These are phyloP conservation scores for Fagus sylvatica DNA, from an alignment of 306 rosid genomes.

Conservation along the genomic window DNA sequence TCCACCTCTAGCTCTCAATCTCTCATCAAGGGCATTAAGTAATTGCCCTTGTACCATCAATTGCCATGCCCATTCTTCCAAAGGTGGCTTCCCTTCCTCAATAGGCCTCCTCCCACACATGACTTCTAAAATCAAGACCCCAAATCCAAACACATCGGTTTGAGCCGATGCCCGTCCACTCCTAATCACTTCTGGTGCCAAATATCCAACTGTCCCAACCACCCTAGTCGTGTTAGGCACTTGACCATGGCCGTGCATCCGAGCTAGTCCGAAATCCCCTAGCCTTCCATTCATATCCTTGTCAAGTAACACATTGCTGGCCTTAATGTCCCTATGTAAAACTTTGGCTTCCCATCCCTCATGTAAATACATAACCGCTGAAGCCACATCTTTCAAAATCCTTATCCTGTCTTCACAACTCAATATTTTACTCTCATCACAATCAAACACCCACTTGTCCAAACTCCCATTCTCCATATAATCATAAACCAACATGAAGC, in stretches of 20 bases:
- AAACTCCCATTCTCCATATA: conserved; percentile 90
- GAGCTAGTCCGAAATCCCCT: conserved; percentile 84
- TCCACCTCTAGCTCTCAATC: conserved; percentile 44
- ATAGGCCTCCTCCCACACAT: conserved; percentile 87
- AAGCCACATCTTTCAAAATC: conserved; percentile 73
- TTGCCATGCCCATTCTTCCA: conserved; percentile 65
- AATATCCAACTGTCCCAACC: conserved; percentile 79
- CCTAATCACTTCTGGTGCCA: conserved; percentile 72
- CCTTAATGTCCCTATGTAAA: conserved; percentile 84
- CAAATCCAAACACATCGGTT: conserved; percentile 77
- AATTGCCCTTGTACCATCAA: conserved; percentile 52
- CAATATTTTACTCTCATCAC: conserved; percentile 48
- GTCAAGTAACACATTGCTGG: conserved; percentile 80
- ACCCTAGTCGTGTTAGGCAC: conserved; percentile 64
- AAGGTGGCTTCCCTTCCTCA: conserved; percentile 61
- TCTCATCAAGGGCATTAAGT: conserved; percentile 51
- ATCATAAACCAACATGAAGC: conserved; percentile 69
- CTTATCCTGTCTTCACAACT: conserved; percentile 49
- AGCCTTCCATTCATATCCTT: conserved; percentile 77
- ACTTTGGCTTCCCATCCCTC: conserved; percentile 88
- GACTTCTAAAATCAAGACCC: conserved; percentile 72
- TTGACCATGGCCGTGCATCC: conserved; percentile 64
- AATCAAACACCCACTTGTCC: conserved; percentile 62
- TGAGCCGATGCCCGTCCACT: conserved; percentile 69
- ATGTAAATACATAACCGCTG: conserved; percentile 69